Evolutionary conservation across 164 flowering plant species (phyloP).

Genomic region (Magnolia sinica): DNA sequence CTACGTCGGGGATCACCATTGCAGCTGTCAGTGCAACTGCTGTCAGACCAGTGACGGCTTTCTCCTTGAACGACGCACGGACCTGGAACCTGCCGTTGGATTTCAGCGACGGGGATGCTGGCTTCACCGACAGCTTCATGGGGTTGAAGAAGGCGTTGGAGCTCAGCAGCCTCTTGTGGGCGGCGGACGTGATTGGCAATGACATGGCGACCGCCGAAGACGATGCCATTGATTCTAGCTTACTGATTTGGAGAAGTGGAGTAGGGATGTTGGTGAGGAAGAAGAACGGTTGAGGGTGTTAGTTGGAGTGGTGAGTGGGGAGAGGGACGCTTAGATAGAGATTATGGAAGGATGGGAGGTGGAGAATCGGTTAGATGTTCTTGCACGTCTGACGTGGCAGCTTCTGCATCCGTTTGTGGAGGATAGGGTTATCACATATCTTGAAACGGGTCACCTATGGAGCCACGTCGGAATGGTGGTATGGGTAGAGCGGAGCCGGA

Average conservation of each 20-base stretch:
- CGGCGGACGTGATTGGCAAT: slow-evolving; percentile 39
- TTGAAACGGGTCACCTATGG: background rate
- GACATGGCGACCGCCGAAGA: slow-evolving; percentile 56
- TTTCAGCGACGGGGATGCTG: slow-evolving; percentile 12
- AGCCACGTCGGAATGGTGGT: background rate
- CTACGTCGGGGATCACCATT: slow-evolving; percentile 65
- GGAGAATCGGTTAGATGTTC: slow-evolving; percentile 11
- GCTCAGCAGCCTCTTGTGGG: slow-evolving; percentile 32
- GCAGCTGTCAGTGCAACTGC: slow-evolving; percentile 59
- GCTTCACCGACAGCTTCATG: slow-evolving; percentile 30
- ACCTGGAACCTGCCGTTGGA: slow-evolving; percentile 34
- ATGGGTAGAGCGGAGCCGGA: background rate
- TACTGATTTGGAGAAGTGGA: background rate
- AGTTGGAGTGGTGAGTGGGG: background rate
- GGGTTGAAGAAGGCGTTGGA: slow-evolving; percentile 51
- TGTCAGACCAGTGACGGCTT: slow-evolving; percentile 52
- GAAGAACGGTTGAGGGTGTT: background rate
- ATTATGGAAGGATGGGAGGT: slow-evolving; percentile 15
- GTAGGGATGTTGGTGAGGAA: no score
- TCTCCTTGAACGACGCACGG: slow-evolving; percentile 65
- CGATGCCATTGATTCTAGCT: slow-evolving; percentile 45
- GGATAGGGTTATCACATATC: slow-evolving; percentile 31
- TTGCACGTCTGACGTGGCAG: slow-evolving; percentile 23
- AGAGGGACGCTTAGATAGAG: slow-evolving; percentile 1
- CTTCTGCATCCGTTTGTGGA: slow-evolving; percentile 9